Conservation (phyloP, 2,329 filamentous ascomycete species). For the Fusarium continuum region DNA sequence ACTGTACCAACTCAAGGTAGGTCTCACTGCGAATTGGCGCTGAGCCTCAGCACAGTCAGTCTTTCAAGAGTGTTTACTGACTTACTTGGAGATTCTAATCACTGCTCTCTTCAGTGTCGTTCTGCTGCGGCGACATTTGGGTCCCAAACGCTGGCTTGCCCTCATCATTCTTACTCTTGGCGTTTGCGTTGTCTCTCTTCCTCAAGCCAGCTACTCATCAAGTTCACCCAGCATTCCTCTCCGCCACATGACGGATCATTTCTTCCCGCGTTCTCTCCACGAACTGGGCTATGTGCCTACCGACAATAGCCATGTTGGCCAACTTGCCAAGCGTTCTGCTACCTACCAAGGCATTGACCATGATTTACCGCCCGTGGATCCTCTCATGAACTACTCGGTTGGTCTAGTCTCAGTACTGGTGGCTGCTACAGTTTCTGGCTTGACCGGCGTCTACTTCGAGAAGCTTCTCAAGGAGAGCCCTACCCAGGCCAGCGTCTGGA, state of each 20-base stretch:
- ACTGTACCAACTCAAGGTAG: conserved; percentile 88
- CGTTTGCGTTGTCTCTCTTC: conserved; percentile 85
- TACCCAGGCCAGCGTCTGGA: conserved; percentile 82
- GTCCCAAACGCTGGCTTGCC: conserved; percentile 79
- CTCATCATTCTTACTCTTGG: conserved; percentile 82
- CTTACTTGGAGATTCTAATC: conserved; percentile 72
- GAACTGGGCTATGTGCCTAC: conserved; percentile 69
- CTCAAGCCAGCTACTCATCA: conserved; percentile 64
- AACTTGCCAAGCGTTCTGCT: conserved; percentile 68
- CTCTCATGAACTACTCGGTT: conserved; percentile 77
- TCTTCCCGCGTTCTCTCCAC: conserved; percentile 82
- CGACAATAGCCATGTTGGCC: conserved; percentile 25
- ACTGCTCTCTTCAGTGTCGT: conserved; percentile 87
- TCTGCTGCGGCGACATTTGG: conserved; percentile 76
- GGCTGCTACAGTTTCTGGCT: conserved; percentile 81
- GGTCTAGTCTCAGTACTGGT: conserved; percentile 81
- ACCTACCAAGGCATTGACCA: conserved; percentile 89
- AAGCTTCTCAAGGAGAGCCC: conserved; percentile 91
- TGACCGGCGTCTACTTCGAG: conserved; percentile 89
- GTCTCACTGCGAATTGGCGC: conserved; percentile 4
- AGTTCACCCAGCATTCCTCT: conserved; percentile 66
- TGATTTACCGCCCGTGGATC: conserved; percentile 58
- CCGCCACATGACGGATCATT: conserved; percentile 70
- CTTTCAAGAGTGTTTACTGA: neutral
- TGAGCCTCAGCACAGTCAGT: neutral